Evolutionary conservation across 148 eudicot species (phyloP).

Genomic region (Dianthus caryophyllus): DNA sequence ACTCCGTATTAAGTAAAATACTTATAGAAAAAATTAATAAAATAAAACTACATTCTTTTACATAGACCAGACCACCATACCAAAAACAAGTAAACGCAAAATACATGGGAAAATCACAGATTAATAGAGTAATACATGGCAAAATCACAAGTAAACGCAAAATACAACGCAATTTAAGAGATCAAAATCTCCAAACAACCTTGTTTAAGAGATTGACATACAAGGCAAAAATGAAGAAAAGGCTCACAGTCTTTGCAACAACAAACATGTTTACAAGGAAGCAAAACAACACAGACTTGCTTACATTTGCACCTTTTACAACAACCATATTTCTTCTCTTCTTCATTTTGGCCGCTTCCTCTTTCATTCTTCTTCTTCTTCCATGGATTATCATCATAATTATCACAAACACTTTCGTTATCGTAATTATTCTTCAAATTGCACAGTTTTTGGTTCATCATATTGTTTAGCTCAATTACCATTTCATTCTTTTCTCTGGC

Average conservation of each 20-base stretch:
- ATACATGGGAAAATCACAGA: too few species aligned
- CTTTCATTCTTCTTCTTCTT: neutral
- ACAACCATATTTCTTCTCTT: neutral
- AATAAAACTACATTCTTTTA: too few species aligned
- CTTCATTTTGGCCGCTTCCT: neutral
- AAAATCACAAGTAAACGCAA: too few species aligned
- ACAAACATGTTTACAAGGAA: constrained; percentile 17
- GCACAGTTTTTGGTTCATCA: neutral
- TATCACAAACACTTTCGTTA: constrained; percentile 3
- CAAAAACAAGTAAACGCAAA: too few species aligned
- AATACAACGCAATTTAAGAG: too few species aligned
- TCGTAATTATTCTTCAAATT: neutral
- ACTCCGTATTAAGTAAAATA: too few species aligned
- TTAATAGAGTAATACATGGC: too few species aligned
- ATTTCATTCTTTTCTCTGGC: constrained; percentile 1
- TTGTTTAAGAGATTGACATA: constrained; percentile 10
- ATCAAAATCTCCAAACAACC: constrained; percentile 4
- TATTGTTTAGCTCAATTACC: constrained; percentile 6
- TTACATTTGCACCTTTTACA: neutral
- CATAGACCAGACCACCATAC: too few species aligned
- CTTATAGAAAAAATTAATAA: too few species aligned
- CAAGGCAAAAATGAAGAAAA: neutral
- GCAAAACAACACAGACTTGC: neutral
- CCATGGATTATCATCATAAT: neutral
- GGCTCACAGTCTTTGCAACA: constrained; percentile 6